Percentiles rank a stretch among this genome's conserved stretches.
These are phyloP conservation scores for Tilletia setariae DNA, from an alignment of 1,284 basidiomycete species.

Conservation along the genomic window DNA sequence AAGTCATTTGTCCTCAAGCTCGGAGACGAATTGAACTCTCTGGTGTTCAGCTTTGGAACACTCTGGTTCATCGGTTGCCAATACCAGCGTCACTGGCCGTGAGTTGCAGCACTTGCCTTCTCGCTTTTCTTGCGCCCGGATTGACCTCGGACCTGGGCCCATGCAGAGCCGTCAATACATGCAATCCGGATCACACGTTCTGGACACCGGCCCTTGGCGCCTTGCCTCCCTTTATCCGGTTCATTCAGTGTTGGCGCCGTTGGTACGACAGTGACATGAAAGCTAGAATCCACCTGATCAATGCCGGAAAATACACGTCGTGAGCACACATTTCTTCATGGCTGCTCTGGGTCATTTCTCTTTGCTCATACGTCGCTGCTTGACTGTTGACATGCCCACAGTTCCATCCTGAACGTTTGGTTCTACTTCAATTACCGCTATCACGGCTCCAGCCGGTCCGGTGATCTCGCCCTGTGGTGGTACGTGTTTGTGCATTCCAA, in stretches of 20 bases:
- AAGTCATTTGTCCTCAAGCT: slow-evolving; percentile 18
- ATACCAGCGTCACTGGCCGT: slow-evolving; percentile 57
- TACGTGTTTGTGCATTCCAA: neutral
- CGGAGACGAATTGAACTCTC: slow-evolving; percentile 53
- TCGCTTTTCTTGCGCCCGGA: neutral
- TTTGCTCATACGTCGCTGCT: neutral
- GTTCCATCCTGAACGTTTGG: slow-evolving; percentile 44
- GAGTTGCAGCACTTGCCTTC: neutral
- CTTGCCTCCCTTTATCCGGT: slow-evolving; percentile 70
- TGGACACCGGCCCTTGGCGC: slow-evolving; percentile 60
- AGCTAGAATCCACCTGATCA: slow-evolving; percentile 75
- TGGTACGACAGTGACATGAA: slow-evolving; percentile 67
- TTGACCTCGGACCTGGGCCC: neutral
- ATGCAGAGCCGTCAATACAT: slow-evolving; percentile 28
- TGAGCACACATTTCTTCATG: neutral
- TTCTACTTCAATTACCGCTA: slow-evolving; percentile 50
- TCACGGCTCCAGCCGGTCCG: slow-evolving; percentile 28
- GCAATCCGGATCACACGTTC: slow-evolving; percentile 40
- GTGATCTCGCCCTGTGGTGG: slow-evolving; percentile 32
- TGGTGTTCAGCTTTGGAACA: slow-evolving; percentile 54
- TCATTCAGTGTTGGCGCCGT: slow-evolving; percentile 81
- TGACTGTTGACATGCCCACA: neutral
- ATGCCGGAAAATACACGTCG: slow-evolving; percentile 60
- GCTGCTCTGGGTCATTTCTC: neutral
- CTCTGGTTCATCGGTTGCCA: slow-evolving; percentile 66